Base-by-base conservation (phyloP, 2,329 filamentous ascomycete genomes). In the Calonectria naviculata region DNA sequence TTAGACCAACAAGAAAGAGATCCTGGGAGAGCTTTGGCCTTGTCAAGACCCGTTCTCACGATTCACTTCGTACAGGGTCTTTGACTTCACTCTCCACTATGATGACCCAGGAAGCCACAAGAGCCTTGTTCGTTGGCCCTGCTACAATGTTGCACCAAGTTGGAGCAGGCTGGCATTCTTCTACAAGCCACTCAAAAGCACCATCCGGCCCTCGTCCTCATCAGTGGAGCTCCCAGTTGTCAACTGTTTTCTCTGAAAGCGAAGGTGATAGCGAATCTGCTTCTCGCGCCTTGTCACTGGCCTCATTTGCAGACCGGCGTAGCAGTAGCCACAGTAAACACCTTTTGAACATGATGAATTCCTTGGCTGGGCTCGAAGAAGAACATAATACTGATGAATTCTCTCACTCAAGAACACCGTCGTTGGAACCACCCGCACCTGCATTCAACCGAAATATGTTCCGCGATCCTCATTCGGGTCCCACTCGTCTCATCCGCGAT, bases 151-250 rank as follows among this genome's bases (percentile, higher is more conserved):
- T 80, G 24, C 70, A 80, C 29, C 78, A 81, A 46, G 65, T 72
- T 47, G 76, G 75, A 15, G 61, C 78, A 19, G 70, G 71, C 41
- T 78, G 78, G 73, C 72, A 75, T 31, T 70, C 78, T 10, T 71
- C 77, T 21, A 31, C 44, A 8, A n/a, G 61, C 17, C 70, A 70
- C 29, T 65, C 64, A 17, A 65, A 71, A 31, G 65, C 78, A 19
- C 24, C 71, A 74, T 10, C 65, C 42, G 21, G 60, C 67, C 54
- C 72, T 56, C 81, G 85, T 70, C 85, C 87, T 67, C 89, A 91
- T 77, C 89, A 89, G 86, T 92, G 90, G 89, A 91, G 89, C 81
- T 88, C 89, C 52, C 89, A 91, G 80, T 84, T 92, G 47, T 92
- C 91, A 44, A 91, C 90, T 52, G 90, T 92, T 71, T 84, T 88